Evolutionary conservation across 352 stramenopile genomes (phyloP).

Genomic region (Globisporangium cylindrosporum): DNA sequence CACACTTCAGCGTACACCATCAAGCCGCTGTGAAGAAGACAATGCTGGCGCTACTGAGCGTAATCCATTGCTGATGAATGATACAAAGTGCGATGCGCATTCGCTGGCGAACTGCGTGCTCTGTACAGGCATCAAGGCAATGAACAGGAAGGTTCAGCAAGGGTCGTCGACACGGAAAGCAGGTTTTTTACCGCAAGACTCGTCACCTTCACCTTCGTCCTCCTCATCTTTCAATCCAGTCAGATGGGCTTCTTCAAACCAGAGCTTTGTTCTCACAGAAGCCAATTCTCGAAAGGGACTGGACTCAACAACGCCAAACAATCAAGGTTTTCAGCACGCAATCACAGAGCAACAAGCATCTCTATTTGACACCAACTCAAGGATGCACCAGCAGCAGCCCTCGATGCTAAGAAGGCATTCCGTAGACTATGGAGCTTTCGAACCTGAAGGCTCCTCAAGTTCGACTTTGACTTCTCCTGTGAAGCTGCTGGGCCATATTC

Average conservation of each 20-base stretch:
- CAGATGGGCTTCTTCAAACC: conserved; percentile 6
- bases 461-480: neutral
- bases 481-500: neutral
- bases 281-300: neutral
- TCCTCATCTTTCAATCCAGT: neutral
- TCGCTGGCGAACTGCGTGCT: conserved; percentile 70
- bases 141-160: conserved; percentile 14
- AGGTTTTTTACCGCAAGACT: neutral
- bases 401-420: conserved; percentile 7
- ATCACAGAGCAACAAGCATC: neutral
- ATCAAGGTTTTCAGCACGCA: neutral
- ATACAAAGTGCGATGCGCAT: conserved; percentile 48
- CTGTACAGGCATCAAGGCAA: conserved; percentile 38
- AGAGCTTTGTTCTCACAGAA: neutral
- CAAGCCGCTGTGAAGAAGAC: conserved; percentile 4
- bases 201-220: neutral
- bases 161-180: neutral
- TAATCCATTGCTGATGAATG: conserved; percentile 10
- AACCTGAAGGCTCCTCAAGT: neutral
- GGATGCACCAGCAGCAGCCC: neutral
- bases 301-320: neutral
- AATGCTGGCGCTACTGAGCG: neutral
- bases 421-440: conserved; percentile 5
- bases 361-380: neutral
- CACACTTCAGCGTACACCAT: neutral